Evolutionary conservation across 495 filamentous ascomycete species (phyloP).

Genomic region (Xylaria intraflava): DNA sequence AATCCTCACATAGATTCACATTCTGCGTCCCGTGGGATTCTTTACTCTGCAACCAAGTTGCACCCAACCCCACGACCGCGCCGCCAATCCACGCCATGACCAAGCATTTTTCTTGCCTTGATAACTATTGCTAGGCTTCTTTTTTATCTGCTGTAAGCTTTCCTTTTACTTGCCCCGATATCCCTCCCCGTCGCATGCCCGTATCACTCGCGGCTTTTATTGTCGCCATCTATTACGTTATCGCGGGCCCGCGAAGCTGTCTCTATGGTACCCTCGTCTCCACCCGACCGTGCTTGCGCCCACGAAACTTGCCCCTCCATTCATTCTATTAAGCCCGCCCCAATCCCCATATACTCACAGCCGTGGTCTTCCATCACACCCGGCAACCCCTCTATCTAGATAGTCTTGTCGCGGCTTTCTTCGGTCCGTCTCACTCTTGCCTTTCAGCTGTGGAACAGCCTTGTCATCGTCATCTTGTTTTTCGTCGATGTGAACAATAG

Average conservation of each 20-base stretch:
- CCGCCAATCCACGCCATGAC: slow-evolving; percentile 20
- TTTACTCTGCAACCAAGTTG: slow-evolving; percentile 11
- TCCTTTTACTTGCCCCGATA: not conserved
- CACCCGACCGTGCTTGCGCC: not conserved
- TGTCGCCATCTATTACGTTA: too few species aligned
- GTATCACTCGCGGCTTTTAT: too few species aligned
- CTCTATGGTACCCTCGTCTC: not conserved
- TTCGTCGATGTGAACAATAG: not conserved
- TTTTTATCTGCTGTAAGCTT: slow-evolving; percentile 19
- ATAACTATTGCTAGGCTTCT: slow-evolving; percentile 11
- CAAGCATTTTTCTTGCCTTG: slow-evolving; percentile 14
- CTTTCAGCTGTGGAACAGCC: not conserved
- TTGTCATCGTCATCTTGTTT: not conserved
- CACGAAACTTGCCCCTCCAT: not conserved
- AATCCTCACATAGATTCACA: too few species aligned
- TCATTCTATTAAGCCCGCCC: not conserved
- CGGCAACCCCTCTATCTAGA: not conserved
- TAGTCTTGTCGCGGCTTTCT: not conserved
- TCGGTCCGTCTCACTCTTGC: not conserved
- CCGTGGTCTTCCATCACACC: not conserved
- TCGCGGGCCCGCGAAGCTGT: too few species aligned
- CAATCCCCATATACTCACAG: not conserved
- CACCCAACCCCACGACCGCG: not conserved
- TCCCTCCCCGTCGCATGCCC: not conserved
- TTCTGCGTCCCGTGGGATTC: too few species aligned